phyloP scores from a whole-genome alignment of 805 yeast genomes.

The Schwanniomyces yamadae region DNA sequence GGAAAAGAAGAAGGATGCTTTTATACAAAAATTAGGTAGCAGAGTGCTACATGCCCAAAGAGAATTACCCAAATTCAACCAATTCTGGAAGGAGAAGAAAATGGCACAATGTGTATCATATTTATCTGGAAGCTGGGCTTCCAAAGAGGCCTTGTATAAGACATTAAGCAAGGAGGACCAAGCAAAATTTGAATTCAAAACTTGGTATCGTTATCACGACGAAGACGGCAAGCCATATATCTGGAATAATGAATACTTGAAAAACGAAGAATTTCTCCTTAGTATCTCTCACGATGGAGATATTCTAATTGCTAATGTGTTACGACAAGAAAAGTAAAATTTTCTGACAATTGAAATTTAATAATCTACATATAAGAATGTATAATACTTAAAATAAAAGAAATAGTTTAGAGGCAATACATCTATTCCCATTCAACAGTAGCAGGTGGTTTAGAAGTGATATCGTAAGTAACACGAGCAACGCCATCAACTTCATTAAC shows the following conservation, averaged over 20 bases:
- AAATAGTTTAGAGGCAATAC: not conserved
- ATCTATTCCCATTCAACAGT: slow-evolving; percentile 98
- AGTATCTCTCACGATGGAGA: slow-evolving; percentile 69
- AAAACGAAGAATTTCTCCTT: slow-evolving; percentile 49
- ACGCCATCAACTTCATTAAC: slow-evolving; percentile 99
- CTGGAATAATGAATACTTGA: slow-evolving; percentile 25
- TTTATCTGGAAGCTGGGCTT: slow-evolving; percentile 65
- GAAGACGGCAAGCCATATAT: slow-evolving; percentile 46
- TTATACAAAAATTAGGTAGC: slow-evolving; percentile 37
- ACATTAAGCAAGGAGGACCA: slow-evolving; percentile 52
- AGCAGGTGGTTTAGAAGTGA: slow-evolving; percentile 99
- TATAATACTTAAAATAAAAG: not conserved
- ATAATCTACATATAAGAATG: not conserved
- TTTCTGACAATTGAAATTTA: not conserved
- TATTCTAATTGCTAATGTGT: slow-evolving; percentile 53
- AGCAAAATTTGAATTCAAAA: slow-evolving; percentile 48
- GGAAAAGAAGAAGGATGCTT: slow-evolving; percentile 25
- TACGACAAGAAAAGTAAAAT: slow-evolving; percentile 31
- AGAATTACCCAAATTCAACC: slow-evolving; percentile 30
- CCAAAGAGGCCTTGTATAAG: slow-evolving; percentile 73
- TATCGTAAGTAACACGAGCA: slow-evolving; percentile 97
- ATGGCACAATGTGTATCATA: slow-evolving; percentile 25
- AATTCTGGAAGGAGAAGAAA: slow-evolving; percentile 13
- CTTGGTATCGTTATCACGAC: slow-evolving; percentile 55
- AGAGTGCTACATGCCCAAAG: slow-evolving; percentile 55